These are phyloP conservation scores for Penicillium sp. DNA, from an alignment of 2,329 filamentous ascomycete species.

Conservation along the genomic window DNA sequence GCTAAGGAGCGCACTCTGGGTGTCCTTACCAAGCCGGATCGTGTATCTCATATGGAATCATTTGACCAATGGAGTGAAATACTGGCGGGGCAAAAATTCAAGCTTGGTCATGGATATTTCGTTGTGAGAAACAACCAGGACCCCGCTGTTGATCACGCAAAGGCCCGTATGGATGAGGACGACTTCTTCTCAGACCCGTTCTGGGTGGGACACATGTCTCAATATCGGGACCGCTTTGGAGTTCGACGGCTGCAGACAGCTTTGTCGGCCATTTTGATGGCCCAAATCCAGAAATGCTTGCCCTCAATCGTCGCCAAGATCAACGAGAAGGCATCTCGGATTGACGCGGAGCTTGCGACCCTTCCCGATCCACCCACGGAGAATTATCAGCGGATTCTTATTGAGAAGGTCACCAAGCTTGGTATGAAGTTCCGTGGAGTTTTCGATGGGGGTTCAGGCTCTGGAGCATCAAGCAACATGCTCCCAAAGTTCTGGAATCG, in stretches of 20 bases:
- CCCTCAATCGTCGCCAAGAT: conserved; percentile 48
- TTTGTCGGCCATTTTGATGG: conserved; percentile 48
- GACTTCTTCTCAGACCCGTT: conserved; percentile 54
- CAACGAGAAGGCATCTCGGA: conserved; percentile 52
- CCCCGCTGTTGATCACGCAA: conserved; percentile 46
- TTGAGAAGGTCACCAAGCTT: conserved; percentile 62
- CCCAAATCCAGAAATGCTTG: conserved; percentile 46
- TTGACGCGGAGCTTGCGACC: conserved; percentile 58
- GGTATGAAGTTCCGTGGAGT: conserved; percentile 57
- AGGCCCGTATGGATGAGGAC: conserved; percentile 55
- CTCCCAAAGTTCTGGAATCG: conserved; percentile 50
- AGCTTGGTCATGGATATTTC: conserved; percentile 75
- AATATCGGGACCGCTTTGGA: conserved; percentile 54
- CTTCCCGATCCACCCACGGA: conserved; percentile 68
- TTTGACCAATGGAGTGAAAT: conserved; percentile 66
- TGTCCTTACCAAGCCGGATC: conserved; percentile 84
- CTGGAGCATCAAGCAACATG: conserved; percentile 34
- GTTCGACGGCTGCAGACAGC: conserved; percentile 53
- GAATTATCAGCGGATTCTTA: conserved; percentile 69
- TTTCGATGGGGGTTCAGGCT: conserved; percentile 53
- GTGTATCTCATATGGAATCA: conserved; percentile 58
- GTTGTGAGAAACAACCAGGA: conserved; percentile 66
- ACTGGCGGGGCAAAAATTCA: conserved; percentile 64
- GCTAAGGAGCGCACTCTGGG: conserved; percentile 68
- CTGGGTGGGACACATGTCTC: conserved; percentile 51